These are phyloP conservation scores for Pterocarpus santalinus DNA, from an alignment of 306 rosid species.

Conservation along the genomic window DNA sequence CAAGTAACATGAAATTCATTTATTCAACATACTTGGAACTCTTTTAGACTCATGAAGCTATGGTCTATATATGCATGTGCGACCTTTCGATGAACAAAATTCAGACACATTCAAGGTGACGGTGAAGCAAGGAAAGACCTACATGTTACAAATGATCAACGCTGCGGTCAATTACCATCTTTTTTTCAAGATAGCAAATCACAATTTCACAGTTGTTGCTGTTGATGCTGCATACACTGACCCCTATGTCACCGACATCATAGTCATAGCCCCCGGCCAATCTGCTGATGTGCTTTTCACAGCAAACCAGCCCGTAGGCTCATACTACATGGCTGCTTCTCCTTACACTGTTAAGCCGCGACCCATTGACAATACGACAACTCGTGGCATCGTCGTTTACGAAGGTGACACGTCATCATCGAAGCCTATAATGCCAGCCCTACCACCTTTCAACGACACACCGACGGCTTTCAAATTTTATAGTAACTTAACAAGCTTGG, in stretches of 20 bases:
- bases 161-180: conserved; percentile 60
- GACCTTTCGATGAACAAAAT: background rate
- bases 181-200: conserved; percentile 70
- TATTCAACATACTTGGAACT: no score
- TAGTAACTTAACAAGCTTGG: background rate
- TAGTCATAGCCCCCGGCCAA: conserved; percentile 63
- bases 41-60: background rate
- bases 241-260: conserved; percentile 52
- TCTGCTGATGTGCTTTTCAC: conserved; percentile 60
- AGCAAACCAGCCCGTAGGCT: conserved; percentile 52
- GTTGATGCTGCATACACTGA: conserved; percentile 63
- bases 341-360: conserved; percentile 33
- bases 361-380: conserved; percentile 36
- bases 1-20: no score
- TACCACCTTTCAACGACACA: conserved; percentile 54
- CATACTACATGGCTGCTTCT: conserved; percentile 73
- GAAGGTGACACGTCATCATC: conserved; percentile 7
- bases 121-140: conserved; percentile 59
- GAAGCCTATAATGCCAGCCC: conserved; percentile 48
- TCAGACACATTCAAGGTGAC: conserved; percentile 45
- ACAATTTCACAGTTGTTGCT: conserved; percentile 67
- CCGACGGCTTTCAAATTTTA: conserved; percentile 1
- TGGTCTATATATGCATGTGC: background rate
- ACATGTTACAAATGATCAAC: conserved; percentile 63
- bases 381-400: conserved; percentile 55